Percentiles rank a stretch among this genome's conserved stretches.
phyloP scores from a whole-genome alignment of 441 rosid species.

The Pelargonium cotyledonis region DNA sequence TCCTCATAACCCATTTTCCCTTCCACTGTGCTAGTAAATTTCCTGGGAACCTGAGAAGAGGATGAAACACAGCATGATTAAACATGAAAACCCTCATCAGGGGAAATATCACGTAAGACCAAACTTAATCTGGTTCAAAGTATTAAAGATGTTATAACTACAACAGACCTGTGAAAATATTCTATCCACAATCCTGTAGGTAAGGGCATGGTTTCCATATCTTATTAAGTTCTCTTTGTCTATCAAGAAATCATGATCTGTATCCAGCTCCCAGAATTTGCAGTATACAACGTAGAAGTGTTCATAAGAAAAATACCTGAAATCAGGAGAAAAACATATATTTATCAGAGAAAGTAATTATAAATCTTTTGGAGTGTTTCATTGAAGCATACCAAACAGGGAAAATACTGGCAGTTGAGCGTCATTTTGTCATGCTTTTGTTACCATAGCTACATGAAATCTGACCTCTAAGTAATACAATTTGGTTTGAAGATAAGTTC shows the following conservation, averaged over 20 bases:
- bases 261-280: conserved; percentile 98
- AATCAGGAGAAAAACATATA: background rate
- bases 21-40: conserved; percentile 79
- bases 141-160: background rate
- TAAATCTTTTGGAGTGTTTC: no score
- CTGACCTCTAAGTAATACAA: no score
- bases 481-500: background rate
- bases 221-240: conserved; percentile 96
- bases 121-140: background rate
- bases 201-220: conserved; percentile 98
- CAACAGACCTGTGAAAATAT: conserved; percentile 90
- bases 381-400: background rate
- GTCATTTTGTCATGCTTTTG: background rate
- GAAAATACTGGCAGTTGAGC: background rate
- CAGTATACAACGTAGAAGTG: conserved; percentile 98
- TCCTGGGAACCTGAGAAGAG: conserved; percentile 61
- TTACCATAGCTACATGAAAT: background rate
- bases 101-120: background rate
- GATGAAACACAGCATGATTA: conserved; percentile 10
- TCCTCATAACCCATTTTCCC: conserved; percentile 99
- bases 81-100: background rate
- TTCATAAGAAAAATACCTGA: conserved; percentile 92
- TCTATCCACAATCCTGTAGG: conserved; percentile 95
- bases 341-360: no score
- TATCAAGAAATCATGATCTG: conserved; percentile 93